These are phyloP conservation scores for Volvariella volvacea DNA, from an alignment of 1,284 basidiomycete species.

Conservation along the genomic window DNA sequence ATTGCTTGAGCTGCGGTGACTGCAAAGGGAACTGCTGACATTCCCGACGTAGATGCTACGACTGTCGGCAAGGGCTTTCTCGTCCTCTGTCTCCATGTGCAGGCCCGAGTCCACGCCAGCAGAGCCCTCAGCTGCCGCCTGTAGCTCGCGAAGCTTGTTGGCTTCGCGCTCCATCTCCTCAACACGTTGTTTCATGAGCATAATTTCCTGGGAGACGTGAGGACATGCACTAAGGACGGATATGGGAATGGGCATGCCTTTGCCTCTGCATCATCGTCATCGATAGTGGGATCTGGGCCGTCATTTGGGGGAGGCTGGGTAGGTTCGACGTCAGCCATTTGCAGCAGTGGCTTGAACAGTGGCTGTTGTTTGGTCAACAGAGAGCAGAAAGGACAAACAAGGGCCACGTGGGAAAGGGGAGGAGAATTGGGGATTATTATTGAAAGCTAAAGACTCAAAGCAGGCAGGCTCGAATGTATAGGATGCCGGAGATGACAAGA, in stretches of 20 bases:
- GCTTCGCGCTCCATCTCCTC: constrained; percentile 93
- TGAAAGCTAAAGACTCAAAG: too few relatives aligned
- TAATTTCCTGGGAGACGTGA: constrained; percentile 52
- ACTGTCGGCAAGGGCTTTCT: constrained; percentile 72
- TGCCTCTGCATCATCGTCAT: constrained; percentile 53
- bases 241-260: constrained; percentile 30
- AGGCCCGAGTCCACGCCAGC: constrained; percentile 32
- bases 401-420: constrained; percentile 1
- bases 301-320: constrained; percentile 27
- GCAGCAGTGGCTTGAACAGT: constrained; percentile 11
- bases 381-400: constrained; percentile 3
- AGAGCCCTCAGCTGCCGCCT: constrained; percentile 70
- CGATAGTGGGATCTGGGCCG: constrained; percentile 31
- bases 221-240: constrained; percentile 8
- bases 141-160: constrained; percentile 83
- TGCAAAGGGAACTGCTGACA: constrained; percentile 45
- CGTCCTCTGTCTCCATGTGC: constrained; percentile 71
- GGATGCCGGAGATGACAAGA: too few relatives aligned
- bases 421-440: too few relatives aligned
- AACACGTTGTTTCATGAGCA: constrained; percentile 88
- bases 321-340: constrained; percentile 35
- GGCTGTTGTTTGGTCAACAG: constrained; percentile 8
- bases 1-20: too few relatives aligned
- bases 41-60: constrained; percentile 97
- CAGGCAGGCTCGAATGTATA: too few relatives aligned